Evolutionary conservation across 306 rosid species (phyloP), one percentile per base, ranked within the genome.

Genomic region (Medicago ruthenica): DNA sequence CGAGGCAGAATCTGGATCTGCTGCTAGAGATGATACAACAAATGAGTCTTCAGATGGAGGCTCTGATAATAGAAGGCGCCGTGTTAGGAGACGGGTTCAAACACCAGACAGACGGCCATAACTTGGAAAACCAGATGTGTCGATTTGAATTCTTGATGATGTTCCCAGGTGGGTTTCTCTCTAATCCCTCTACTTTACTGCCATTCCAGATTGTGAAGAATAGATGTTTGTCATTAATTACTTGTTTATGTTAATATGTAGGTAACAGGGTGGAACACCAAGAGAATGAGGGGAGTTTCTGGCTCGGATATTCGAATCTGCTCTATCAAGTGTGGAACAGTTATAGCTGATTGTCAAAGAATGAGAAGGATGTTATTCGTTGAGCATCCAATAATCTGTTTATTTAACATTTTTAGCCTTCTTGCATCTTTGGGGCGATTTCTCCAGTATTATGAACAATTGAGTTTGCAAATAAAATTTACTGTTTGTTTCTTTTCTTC

Each of bases 11-110:
- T 86, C 97, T 69, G 96, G 84, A 11, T 83, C 97, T 45, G 86
- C 96, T 66, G 72, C 93, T 9, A 83, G 93, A 76, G 97, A 92
- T 41, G 93, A 86, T 71, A 93, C 89, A 41, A 88, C 89, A 42
- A 90, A 90, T 5, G 96, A 90, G 21, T 85, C 96, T 20, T 92
- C 98, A 2, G 98, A 95, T 36, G 97, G 87, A 40, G 93, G 84
- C 18, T 89, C 96, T n/a, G 89, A 85, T 58, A 72, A 81, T 66
- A 79, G 86, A 88, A 87, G 91, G 83, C 96, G 85, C 50, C 89
- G 83, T 1, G 70, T 86, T 39, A 76, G 89, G 64, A 85, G 88
- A 86, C 84, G 89, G 48, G 75, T 86, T 34, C 67, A 34, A 47
- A 76, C 91, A 36, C 97, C 97, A 10, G 98, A 93, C 40, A 81